These are phyloP conservation scores for Skeletonema marinoi DNA, from an alignment of 108 stramenopile species.

Conservation along the genomic window DNA sequence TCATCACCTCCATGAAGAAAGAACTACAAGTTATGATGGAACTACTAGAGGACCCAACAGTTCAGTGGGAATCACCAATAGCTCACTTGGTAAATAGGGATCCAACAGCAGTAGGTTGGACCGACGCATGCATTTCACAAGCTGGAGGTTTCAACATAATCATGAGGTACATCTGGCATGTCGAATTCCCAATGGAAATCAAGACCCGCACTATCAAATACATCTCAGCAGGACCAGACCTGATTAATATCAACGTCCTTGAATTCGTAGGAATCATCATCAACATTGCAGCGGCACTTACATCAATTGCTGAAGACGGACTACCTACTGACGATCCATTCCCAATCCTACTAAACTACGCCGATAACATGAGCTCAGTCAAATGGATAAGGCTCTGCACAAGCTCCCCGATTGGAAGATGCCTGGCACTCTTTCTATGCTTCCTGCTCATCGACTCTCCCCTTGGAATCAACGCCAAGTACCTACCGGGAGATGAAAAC, in stretches of 20 bases:
- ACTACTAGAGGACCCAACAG: no score
- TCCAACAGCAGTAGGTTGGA: not conserved
- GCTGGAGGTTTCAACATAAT: constrained; percentile 8
- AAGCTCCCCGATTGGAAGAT: constrained; percentile 1
- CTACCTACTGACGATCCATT: constrained; percentile 4
- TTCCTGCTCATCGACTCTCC: constrained; percentile 3
- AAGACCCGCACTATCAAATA: not conserved
- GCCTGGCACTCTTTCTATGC: constrained; percentile 12
- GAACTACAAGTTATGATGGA: no score
- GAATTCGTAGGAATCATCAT: constrained; percentile 25
- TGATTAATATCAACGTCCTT: constrained; percentile 13
- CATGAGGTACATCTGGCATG: constrained; percentile 20
- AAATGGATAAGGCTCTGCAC: constrained; percentile 8
- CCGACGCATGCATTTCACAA: constrained; percentile 13
- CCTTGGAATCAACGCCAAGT: constrained; percentile 18
- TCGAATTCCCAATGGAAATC: constrained; percentile 3
- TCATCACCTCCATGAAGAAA: not conserved
- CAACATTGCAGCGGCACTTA: constrained; percentile 7
- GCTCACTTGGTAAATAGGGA: not conserved
- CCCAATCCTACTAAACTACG: not conserved
- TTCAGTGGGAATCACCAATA: not conserved
- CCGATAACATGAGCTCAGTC: constrained; percentile 9
- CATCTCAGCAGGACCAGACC: not conserved
- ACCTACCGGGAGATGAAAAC: constrained; percentile 5
- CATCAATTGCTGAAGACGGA: not conserved